Evolutionary conservation across 176 grass and related monocot genomes (phyloP).

Genomic region (Triticum aestivum): DNA sequence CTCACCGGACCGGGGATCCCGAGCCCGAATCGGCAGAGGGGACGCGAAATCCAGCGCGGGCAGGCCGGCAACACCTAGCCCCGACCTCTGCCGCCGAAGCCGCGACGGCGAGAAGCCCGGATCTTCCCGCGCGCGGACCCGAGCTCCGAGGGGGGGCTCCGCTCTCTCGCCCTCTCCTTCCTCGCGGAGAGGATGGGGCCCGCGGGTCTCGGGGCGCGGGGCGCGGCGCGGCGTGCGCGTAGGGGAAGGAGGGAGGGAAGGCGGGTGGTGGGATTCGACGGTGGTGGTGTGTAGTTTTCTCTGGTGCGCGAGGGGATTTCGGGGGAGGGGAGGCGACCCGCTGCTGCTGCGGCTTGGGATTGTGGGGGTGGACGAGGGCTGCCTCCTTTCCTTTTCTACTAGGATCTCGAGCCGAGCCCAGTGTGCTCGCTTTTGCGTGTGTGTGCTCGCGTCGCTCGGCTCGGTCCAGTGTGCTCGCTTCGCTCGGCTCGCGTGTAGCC

Average conservation of each 20-base stretch:
- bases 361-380: not conserved
- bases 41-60: constrained; percentile 45
- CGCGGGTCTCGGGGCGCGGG: not conserved
- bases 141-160: not conserved
- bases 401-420: not conserved
- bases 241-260: not conserved
- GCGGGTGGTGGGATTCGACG: not conserved
- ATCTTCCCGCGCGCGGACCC: constrained; percentile 32
- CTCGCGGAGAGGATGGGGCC: not conserved
- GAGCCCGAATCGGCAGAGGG: constrained; percentile 36
- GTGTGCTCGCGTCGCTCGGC: not conserved
- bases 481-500: not conserved
- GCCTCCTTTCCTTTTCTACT: not conserved
- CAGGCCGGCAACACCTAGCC: not conserved
- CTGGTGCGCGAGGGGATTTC: constrained; percentile 48
- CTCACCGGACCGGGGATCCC: constrained; percentile 29
- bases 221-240: not conserved
- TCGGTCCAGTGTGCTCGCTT: not conserved
- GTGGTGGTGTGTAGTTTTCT: constrained; percentile 11
- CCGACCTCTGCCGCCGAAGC: not conserved
- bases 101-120: constrained; percentile 36
- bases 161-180: not conserved
- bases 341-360: not conserved
- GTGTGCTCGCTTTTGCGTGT: not conserved
- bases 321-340: not conserved